These are phyloP conservation scores for Termitomyces sp. DNA, from an alignment of 768 basidiomycete species.

Conservation along the genomic window DNA sequence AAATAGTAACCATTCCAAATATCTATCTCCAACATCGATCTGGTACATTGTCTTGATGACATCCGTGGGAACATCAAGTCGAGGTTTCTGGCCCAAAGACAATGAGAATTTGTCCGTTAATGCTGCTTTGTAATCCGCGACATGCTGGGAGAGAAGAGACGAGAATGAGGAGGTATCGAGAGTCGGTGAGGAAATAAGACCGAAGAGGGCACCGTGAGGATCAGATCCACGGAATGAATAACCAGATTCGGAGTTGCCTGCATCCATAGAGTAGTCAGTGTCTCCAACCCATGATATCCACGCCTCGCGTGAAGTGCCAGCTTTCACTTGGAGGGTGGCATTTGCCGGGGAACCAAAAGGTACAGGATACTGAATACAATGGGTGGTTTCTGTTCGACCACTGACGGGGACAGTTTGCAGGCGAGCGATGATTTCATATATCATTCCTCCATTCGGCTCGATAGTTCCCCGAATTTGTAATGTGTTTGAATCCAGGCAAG, in stretches of 20 bases:
- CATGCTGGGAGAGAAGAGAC: slow-evolving; percentile 40
- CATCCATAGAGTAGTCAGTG: slow-evolving; percentile 61
- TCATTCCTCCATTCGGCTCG: slow-evolving; percentile 49
- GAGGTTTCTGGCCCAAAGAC: slow-evolving; percentile 53
- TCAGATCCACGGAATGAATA: slow-evolving; percentile 65
- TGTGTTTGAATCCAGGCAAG: slow-evolving; percentile 53
- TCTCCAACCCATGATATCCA: slow-evolving; percentile 75
- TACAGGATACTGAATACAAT: slow-evolving; percentile 28
- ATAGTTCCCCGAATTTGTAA: slow-evolving; percentile 50
- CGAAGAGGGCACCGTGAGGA: slow-evolving; percentile 44
- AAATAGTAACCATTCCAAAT: slow-evolving; percentile 71
- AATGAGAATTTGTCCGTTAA: slow-evolving; percentile 47
- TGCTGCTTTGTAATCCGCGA: slow-evolving; percentile 41
- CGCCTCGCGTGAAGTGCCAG: slow-evolving; percentile 38
- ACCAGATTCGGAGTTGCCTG: slow-evolving; percentile 47
- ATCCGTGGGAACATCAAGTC: slow-evolving; percentile 52
- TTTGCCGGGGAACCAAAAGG: slow-evolving; percentile 31
- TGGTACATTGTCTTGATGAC: slow-evolving; percentile 48
- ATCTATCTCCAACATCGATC: slow-evolving; percentile 50
- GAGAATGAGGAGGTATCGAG: slow-evolving; percentile 26
- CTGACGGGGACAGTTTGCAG: slow-evolving; percentile 23
- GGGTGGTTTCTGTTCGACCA: slow-evolving; percentile 15
- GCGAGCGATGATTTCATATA: slow-evolving; percentile 59
- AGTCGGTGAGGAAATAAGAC: slow-evolving; percentile 27
- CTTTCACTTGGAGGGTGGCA: slow-evolving; percentile 40